phyloP scores from a whole-genome alignment of 495 filamentous ascomycete species.

The Tirmania nivea region DNA sequence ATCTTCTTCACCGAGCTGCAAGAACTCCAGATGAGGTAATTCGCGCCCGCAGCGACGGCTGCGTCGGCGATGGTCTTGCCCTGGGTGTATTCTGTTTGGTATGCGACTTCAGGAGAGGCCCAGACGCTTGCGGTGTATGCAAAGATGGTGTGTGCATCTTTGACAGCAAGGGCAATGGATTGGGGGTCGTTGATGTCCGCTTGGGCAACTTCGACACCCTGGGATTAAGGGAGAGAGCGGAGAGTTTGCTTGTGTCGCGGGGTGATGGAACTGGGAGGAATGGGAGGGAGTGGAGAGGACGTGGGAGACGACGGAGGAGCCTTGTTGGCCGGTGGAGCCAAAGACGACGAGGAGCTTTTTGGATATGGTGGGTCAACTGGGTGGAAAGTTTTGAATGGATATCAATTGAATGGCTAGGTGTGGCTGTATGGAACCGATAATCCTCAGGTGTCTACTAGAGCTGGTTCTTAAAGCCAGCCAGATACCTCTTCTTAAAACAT shows the following conservation, averaged over 20 bases:
- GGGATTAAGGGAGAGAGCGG: no score
- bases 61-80: constrained; percentile 35
- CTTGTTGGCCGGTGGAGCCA: constrained; percentile 41
- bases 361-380: no score
- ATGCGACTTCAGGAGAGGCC: constrained; percentile 29
- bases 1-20: constrained; percentile 22
- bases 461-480: no score
- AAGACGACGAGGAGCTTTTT: constrained; percentile 34
- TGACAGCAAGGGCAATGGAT: constrained; percentile 27
- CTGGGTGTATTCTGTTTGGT: constrained; percentile 30
- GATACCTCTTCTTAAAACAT: no score
- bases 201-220: constrained; percentile 25
- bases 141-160: constrained; percentile 32
- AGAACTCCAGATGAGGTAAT: constrained; percentile 32
- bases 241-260: no score
- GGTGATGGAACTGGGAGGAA: no score
- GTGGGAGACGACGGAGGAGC: constrained; percentile 32
- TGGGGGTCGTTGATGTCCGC: constrained; percentile 30
- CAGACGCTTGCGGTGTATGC: constrained; percentile 24
- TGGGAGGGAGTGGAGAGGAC: constrained; percentile 30
- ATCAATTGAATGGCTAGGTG: no score
- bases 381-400: no score
- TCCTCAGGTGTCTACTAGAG: no score
- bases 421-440: no score
- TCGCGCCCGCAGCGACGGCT: constrained; percentile 25